Percentiles rank a stretch among this genome's conserved stretches.
Evolutionary conservation across 1,139 yeast genomes (phyloP).

Genomic region (Scheffersomyces insectosa): DNA sequence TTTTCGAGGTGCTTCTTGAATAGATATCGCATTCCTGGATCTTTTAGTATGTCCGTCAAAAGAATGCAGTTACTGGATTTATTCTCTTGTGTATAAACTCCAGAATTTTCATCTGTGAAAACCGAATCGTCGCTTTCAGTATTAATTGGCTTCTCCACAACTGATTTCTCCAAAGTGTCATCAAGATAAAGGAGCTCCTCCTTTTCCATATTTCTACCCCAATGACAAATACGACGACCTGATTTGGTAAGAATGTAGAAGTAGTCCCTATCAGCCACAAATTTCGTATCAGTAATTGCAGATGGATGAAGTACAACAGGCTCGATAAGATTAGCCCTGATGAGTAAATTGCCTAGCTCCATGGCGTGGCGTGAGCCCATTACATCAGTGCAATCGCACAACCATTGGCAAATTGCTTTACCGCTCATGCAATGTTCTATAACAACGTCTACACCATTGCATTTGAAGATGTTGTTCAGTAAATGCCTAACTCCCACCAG

Average conservation of each 20-base stretch:
- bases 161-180: neutral
- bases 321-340: constrained; percentile 50
- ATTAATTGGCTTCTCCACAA: neutral
- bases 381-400: constrained; percentile 84
- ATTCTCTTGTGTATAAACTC: neutral
- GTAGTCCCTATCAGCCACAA: constrained; percentile 17
- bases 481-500: constrained; percentile 66
- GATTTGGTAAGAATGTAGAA: constrained; percentile 21
- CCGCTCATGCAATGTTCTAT: constrained; percentile 63
- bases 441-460: constrained; percentile 16
- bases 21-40: constrained; percentile 76
- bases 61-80: neutral
- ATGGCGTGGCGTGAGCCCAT: constrained; percentile 60
- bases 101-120: neutral
- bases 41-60: constrained; percentile 55
- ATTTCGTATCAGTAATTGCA: constrained; percentile 6
- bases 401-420: constrained; percentile 81
- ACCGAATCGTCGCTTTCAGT: neutral
- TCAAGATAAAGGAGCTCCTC: neutral
- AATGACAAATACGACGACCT: constrained; percentile 22
- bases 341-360: constrained; percentile 57
- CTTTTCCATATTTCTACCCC: constrained; percentile 14
- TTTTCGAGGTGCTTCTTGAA: constrained; percentile 64
- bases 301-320: constrained; percentile 28
- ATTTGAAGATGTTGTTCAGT: constrained; percentile 36